These are phyloP conservation scores for Microcyclospora tardicrescens DNA, from an alignment of 2,329 filamentous ascomycete species.

Conservation along the genomic window DNA sequence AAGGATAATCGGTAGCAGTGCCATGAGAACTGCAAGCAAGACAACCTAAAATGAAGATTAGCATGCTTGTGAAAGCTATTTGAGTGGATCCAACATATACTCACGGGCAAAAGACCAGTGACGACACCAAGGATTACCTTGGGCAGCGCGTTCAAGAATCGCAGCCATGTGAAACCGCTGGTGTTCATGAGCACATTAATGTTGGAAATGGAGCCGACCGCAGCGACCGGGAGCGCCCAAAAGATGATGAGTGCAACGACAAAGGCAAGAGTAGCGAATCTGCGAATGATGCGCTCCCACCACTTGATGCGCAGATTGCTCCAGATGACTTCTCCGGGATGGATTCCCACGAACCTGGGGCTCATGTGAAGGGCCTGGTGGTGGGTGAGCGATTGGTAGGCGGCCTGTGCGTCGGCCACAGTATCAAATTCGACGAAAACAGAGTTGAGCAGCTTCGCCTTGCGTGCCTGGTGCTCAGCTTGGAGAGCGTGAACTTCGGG, in stretches of 20 bases:
- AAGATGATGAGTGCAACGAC: constrained; percentile 72
- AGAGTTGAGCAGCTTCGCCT: constrained; percentile 54
- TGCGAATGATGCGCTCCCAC: constrained; percentile 69
- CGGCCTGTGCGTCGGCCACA: constrained; percentile 72
- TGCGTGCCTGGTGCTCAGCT: constrained; percentile 49
- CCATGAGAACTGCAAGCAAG: constrained; percentile 70
- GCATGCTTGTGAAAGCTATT: too few relatives aligned
- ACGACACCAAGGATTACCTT: constrained; percentile 63
- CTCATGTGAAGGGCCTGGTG: constrained; percentile 79
- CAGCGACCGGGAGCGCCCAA: constrained; percentile 64
- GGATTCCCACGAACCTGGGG: constrained; percentile 70
- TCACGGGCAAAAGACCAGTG: constrained; percentile 61
- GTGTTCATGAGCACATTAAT: constrained; percentile 44
- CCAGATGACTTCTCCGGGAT: constrained; percentile 79
- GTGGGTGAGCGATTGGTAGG: constrained; percentile 76
- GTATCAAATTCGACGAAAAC: constrained; percentile 84
- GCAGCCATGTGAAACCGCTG: constrained; percentile 44
- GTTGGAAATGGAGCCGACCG: constrained; percentile 79
- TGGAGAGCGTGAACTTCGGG: constrained; percentile 59
- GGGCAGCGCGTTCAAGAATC: constrained; percentile 63
- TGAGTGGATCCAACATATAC: too few relatives aligned
- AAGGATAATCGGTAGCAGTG: constrained; percentile 70
- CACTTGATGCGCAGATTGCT: constrained; percentile 67
- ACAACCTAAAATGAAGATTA: constrained; percentile 36
- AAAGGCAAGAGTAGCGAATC: constrained; percentile 51